These are phyloP conservation scores for Monosporascus sp. DNA, from an alignment of 2,329 filamentous ascomycete species.

Conservation along the genomic window DNA sequence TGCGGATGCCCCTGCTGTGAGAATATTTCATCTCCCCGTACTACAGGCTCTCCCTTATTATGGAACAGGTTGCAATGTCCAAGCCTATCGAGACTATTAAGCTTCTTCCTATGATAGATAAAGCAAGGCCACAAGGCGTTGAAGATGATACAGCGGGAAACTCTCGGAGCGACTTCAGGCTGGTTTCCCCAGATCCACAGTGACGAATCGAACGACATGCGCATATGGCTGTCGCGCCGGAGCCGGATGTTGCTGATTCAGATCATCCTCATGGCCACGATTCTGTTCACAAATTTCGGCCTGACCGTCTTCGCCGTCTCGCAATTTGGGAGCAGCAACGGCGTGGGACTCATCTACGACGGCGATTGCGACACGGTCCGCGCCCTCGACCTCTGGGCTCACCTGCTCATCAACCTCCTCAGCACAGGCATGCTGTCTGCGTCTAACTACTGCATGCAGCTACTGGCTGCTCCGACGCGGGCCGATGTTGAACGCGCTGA, in stretches of 20 bases:
- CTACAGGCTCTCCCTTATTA: no score
- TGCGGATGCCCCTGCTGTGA: no score
- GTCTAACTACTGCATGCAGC: slow-evolving; percentile 34
- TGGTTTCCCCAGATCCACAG: slow-evolving; percentile 21
- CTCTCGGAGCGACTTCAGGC: not conserved
- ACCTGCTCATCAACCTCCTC: slow-evolving; percentile 27
- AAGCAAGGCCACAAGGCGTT: no score
- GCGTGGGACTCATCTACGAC: slow-evolving; percentile 20
- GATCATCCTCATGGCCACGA: slow-evolving; percentile 19
- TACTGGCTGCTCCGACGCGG: slow-evolving; percentile 28
- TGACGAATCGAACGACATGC: slow-evolving; percentile 8
- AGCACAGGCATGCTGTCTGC: slow-evolving; percentile 27
- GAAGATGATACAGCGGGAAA: no score
- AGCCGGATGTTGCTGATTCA: slow-evolving; percentile 17
- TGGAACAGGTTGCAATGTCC: no score
- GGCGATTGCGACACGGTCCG: slow-evolving; percentile 19
- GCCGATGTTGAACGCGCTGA: slow-evolving; percentile 22
- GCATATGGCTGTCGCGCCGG: slow-evolving; percentile 14
- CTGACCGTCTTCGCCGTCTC: slow-evolving; percentile 16
- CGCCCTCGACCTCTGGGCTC: slow-evolving; percentile 18
- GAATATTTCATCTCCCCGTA: no score
- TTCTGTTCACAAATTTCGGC: slow-evolving; percentile 6
- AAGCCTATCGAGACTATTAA: no score
- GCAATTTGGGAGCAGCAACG: slow-evolving; percentile 11
- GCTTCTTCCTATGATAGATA: no score